Base-by-base conservation (phyloP, 176 grass and related monocot species). In the Puccinellia tenuiflora region DNA sequence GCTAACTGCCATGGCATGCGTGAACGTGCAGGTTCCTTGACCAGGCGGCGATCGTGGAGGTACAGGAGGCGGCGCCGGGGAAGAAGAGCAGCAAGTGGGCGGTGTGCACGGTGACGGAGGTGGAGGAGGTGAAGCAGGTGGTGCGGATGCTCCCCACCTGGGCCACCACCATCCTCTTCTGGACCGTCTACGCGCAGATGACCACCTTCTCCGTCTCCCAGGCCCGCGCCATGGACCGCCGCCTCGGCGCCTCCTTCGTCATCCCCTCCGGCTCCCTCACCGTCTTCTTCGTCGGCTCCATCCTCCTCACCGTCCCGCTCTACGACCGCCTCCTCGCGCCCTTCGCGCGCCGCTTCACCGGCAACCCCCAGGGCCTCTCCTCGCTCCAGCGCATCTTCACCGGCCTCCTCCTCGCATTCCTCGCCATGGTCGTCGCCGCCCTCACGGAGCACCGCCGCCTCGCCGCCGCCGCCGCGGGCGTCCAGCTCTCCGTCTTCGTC, bases 131-230 rank as follows among this genome's bases (percentile, higher is more conserved):
- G 77, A 97, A 97, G 84, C 88, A 91, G 45, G 88, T 97, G 17
- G 25, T 93, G 45, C 91, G 91, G 1, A 93, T 97, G 94, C 84
- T 97, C 8, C 94, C 94, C 6, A 91, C 78, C 0, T 97, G 94
- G 94, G 94, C 94, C 14, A 93, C 94, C 28, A 93, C 94, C 29
- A 93, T 97, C 46, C 17, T 92, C 29, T 97, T 97, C 91, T 97
- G 94, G 92, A 97, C 90, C 1, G 83, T 94, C 7, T 94, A 97
- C 55, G 94, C 94, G 13, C 94, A 97, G 83, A 94, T 97, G 91
- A 94, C 90, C 24, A 97, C 94, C 38, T 97, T 97, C 85, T 97
- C 94, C 18, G 94, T 97, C 17, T 88, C 94, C 2, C 94, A 97
- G 45, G 94, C 94, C 21, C 60, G 39, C 25, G 81, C 68, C 60